A percentile compares a stretch with the other conserved stretches of the same genome.
Evolutionary conservation across 2,329 filamentous ascomycete genomes (phyloP).

Genomic region (Cryphonectria japonica): DNA sequence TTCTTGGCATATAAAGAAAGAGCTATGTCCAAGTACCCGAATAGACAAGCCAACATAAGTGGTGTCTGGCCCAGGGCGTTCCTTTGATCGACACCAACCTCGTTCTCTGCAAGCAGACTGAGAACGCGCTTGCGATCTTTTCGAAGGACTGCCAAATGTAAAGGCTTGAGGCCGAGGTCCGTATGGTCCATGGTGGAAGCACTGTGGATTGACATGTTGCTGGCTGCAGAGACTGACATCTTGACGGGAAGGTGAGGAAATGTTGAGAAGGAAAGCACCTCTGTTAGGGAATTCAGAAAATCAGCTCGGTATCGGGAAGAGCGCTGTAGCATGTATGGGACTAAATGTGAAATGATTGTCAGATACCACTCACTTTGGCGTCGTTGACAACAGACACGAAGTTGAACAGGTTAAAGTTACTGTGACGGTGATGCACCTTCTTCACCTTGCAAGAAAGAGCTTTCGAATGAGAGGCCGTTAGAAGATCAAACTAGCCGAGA

Average conservation of each 20-base stretch:
- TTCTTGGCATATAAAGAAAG: not conserved
- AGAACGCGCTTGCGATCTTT: not conserved
- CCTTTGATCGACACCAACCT: not conserved
- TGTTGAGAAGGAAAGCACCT: not conserved
- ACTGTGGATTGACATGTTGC: not conserved
- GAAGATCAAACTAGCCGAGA: not conserved
- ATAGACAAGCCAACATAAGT: not conserved
- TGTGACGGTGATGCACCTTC: not conserved
- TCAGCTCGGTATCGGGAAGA: not conserved
- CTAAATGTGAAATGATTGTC: no score
- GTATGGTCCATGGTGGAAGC: not conserved
- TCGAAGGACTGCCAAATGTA: not conserved
- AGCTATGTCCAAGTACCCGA: not conserved
- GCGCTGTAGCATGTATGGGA: not conserved
- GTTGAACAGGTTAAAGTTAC: no score
- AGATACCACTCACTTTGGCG: no score
- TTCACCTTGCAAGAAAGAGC: not conserved
- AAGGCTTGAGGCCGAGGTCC: not conserved
- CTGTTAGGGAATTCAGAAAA: not conserved
- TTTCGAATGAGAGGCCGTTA: not conserved
- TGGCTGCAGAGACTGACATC: not conserved
- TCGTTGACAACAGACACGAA: no score
- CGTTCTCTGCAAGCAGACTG: not conserved
- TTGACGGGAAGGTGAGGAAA: not conserved
- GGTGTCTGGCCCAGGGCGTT: not conserved